Conservation (phyloP, 768 basidiomycete genomes). For the Russula olivacea region DNA sequence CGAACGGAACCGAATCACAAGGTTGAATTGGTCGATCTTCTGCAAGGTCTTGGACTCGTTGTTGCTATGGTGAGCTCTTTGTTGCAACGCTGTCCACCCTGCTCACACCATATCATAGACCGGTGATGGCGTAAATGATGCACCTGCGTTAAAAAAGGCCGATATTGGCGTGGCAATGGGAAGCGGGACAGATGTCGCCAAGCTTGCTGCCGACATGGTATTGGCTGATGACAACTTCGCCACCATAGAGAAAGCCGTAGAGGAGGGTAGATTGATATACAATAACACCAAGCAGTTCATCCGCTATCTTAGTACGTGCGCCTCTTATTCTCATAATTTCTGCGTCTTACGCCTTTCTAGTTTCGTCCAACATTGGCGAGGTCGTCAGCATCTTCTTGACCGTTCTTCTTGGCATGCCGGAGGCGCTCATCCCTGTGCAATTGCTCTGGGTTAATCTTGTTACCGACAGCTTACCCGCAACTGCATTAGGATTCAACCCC, state of each 20-base stretch:
- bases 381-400: slow-evolving; percentile 97
- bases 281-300: slow-evolving; percentile 99
- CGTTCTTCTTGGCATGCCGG: slow-evolving; percentile 97
- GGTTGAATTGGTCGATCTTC: slow-evolving; percentile 86
- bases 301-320: slow-evolving; percentile 82
- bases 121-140: slow-evolving; percentile 97
- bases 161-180: slow-evolving; percentile 99
- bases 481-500: slow-evolving; percentile 96
- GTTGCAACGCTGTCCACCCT: slow-evolving; percentile 10
- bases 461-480: slow-evolving; percentile 93
- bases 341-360: slow-evolving; percentile 33
- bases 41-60: slow-evolving; percentile 86
- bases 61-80: slow-evolving; percentile 75
- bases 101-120: slow-evolving; percentile 46
- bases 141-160: slow-evolving; percentile 93
- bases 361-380: slow-evolving; percentile 96
- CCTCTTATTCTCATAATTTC: slow-evolving; percentile 3
- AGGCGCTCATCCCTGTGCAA: slow-evolving; percentile 96
- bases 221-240: slow-evolving; percentile 96
- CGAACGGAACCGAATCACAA: slow-evolving; percentile 96
- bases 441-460: slow-evolving; percentile 98
- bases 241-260: slow-evolving; percentile 93
- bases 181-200: slow-evolving; percentile 97
- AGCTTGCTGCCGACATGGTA: slow-evolving; percentile 97
- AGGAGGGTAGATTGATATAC: slow-evolving; percentile 96